These are phyloP conservation scores for Aspergillus intermedius DNA, from an alignment of 2,329 filamentous ascomycete species.

Conservation along the genomic window DNA sequence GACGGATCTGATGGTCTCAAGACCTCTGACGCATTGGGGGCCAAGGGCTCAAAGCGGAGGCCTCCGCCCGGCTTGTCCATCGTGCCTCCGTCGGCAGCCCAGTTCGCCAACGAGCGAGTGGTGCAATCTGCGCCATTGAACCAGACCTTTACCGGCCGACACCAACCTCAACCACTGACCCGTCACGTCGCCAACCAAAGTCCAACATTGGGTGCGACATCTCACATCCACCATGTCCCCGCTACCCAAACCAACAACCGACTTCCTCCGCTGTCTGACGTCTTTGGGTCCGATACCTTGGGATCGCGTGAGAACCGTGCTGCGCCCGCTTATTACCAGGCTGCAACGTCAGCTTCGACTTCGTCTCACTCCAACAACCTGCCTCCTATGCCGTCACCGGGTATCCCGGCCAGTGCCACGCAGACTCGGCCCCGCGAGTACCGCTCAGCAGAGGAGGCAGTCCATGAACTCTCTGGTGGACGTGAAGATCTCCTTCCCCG, in stretches of 20 bases:
- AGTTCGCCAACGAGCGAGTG: slow-evolving; percentile 88
- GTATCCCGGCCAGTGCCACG: slow-evolving; percentile 53
- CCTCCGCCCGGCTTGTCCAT: slow-evolving; percentile 86
- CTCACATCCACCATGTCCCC: slow-evolving; percentile 84
- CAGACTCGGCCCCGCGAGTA: slow-evolving; percentile 73
- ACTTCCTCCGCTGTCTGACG: slow-evolving; percentile 86
- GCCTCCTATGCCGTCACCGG: slow-evolving; percentile 69
- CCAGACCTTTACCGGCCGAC: slow-evolving; percentile 88
- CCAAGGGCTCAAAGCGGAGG: slow-evolving; percentile 45
- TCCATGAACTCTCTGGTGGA: slow-evolving; percentile 83
- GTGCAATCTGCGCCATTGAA: slow-evolving; percentile 94
- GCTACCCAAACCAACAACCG: slow-evolving; percentile 86
- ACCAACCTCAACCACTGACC: slow-evolving; percentile 68
- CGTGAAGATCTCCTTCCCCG: slow-evolving; percentile 86
- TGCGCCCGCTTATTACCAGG: slow-evolving; percentile 39
- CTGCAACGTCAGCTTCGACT: slow-evolving; percentile 53
- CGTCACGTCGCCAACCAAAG: slow-evolving; percentile 75
- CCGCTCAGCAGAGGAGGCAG: slow-evolving; percentile 90
- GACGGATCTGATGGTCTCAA: slow-evolving; percentile 57
- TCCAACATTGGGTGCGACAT: slow-evolving; percentile 73
- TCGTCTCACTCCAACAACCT: slow-evolving; percentile 58
- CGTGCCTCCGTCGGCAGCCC: slow-evolving; percentile 84
- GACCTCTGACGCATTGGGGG: slow-evolving; percentile 43
- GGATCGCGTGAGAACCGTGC: slow-evolving; percentile 35
- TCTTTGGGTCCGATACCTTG: slow-evolving; percentile 74